Base-by-base conservation (phyloP, 495 filamentous ascomycete genomes). In the Talaromyces ruber region DNA sequence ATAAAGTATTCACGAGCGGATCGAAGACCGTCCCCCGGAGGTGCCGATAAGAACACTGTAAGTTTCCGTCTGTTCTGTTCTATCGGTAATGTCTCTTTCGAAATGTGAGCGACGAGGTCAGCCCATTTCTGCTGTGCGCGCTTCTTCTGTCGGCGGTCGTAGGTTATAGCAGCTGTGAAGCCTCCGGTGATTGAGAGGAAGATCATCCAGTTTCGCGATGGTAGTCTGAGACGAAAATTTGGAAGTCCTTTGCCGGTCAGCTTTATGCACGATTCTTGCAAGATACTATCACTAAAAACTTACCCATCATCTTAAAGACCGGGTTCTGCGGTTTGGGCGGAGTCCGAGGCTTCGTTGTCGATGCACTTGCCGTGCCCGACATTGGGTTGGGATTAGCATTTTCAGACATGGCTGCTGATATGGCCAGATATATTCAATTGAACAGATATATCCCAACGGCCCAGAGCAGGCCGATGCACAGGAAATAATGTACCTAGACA, bases 121-220 rank as follows among this genome's bases (percentile, higher is more conserved):
- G 82, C 82, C 94, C 94, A 99, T 76, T 92, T 93, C 61, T 87
- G 80, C 55, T 93, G 93, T 12, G 83, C 83, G 57, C 86, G 84
- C 60, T 85, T 88, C 75, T 93, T 97, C 73, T 97, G 87, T 37
- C 88, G 82, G 64, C 91, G 91, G 75, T 99, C 94, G 77, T 98
- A 97, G 65, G 91, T 80, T 54, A 97, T 72, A 11, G 89, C 87
- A 6, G 81, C 85, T 0, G 88, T 85, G 65, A 96, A 88, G 34
- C 89, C 85, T 29, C 86, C 86, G 14, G 87, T 87, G 64, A 98
- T 73, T 18, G 88, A 76, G 68, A 93, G 80, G 78, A 99, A 98
- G 65, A 99, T 97, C 76, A 90, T 84, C 94, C 94, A 99, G 70
- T 98, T 98, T 28, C 95, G 87, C 12, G 94, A 99, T 21, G 94